Base-by-base conservation (phyloP, 805 yeast species). In the Candida ipomoeae region DNA sequence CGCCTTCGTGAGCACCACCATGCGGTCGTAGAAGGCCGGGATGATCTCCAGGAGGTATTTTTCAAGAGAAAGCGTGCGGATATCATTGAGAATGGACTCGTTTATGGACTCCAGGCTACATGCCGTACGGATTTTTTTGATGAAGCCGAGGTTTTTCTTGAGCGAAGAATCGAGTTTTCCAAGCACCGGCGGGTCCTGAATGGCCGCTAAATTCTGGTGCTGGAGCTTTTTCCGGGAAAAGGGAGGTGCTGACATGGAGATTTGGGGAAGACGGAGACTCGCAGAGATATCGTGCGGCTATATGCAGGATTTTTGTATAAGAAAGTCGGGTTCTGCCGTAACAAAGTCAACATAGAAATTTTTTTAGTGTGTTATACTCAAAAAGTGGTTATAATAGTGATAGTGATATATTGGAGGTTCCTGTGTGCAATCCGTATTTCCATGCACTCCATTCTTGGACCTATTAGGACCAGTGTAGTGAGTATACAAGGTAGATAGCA, bases 101-200 rank as follows among this genome's bases (percentile, higher is more conserved):
- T 34, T 44, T 32, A 35, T 26, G 40, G 57, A 61, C 37, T 75
- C 75, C 6, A 84, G 91, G 37, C 74, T 75, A 36, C 71, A 77
- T 21, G 89, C 65, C 2, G 78, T 71, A 55, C 83, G 77, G 46
- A 90, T 62, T 58, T 85, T 85, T 62, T 84, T 86, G 46, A 89
- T 83, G 60, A 88, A 87, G 0, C 89, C 85, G 3, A 89, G 81
- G 62, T 91, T 88, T 64, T 85, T 87, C 71, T 90, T 90, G 56
- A 90, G 71, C 50, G 91, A 85, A 0, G 95, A 73, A 62, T 90
- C 96, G 8, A 83, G 64, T 53, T 78, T 79, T 13, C 1, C 40
- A 14, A 31, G 21, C 21, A 10, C 34, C 17, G 36, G 44, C 20
- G 44, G 36, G 14, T 23, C 36, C 29, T 18, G 40, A 5, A 17